phyloP scores from a whole-genome alignment of 2,329 filamentous ascomycete genomes.

The Xylariaceae sp. region DNA sequence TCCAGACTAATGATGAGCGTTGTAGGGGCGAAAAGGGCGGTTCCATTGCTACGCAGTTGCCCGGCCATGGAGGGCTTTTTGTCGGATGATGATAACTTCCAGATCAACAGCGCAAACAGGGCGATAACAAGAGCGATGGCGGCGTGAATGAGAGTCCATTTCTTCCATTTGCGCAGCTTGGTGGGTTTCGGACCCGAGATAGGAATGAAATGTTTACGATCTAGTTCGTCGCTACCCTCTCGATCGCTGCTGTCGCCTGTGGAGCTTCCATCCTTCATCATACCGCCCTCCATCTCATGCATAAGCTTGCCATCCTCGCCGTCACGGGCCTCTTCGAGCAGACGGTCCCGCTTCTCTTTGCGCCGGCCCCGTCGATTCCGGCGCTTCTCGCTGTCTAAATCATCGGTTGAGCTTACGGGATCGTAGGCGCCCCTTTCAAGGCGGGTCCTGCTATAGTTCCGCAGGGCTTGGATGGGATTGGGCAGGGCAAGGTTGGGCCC shows the following conservation, averaged over 20 bases:
- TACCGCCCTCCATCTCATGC: conserved; percentile 72
- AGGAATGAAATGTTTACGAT: conserved; percentile 48
- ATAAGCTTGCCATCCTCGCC: conserved; percentile 72
- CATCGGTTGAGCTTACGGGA: conserved; percentile 43
- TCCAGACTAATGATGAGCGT: conserved; percentile 92
- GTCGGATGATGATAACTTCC: conserved; percentile 49
- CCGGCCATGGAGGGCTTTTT: conserved; percentile 33
- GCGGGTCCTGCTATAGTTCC: conserved; percentile 33
- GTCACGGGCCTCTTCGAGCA: conserved; percentile 49
- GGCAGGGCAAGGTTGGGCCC: conserved; percentile 47
- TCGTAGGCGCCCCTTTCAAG: conserved; percentile 38
- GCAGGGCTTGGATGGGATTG: conserved; percentile 43
- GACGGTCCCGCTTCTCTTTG: conserved; percentile 47
- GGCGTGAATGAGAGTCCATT: conserved; percentile 49
- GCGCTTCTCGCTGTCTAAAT: conserved; percentile 47
- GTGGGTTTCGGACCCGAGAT: conserved; percentile 43
- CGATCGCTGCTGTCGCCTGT: conserved; percentile 59
- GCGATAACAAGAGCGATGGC: conserved; percentile 50
- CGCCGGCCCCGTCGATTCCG: conserved; percentile 45
- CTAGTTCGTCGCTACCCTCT: conserved; percentile 53
- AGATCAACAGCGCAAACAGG: conserved; percentile 51
- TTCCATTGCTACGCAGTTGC: conserved; percentile 67
- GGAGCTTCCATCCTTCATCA: conserved; percentile 59
- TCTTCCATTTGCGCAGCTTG: conserved; percentile 49
- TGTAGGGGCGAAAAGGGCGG: conserved; percentile 81